Percentiles rank a stretch among this genome's conserved stretches.
Conservation (phyloP, 257 asterid genomes). For the Coffea canephora region DNA sequence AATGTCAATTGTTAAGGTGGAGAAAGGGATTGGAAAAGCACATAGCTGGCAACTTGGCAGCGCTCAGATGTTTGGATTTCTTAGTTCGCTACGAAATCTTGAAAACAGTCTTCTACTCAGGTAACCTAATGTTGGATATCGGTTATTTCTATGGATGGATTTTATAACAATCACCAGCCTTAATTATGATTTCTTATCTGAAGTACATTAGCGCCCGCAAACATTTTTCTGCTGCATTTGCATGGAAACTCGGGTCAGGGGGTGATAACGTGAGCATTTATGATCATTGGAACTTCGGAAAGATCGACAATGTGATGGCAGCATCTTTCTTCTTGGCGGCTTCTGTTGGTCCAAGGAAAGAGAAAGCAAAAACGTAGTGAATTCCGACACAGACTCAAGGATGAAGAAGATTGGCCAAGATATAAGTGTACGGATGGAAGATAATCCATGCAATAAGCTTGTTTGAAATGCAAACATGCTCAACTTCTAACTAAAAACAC, state of each 20-base stretch:
- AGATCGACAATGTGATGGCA: not conserved
- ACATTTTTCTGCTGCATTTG: not conserved
- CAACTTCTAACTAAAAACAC: not conserved
- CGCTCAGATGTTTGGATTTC: too few species aligned
- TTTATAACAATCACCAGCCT: not conserved
- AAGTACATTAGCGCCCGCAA: not conserved
- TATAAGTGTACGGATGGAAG: not conserved
- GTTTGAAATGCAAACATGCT: not conserved
- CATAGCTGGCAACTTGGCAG: too few species aligned
- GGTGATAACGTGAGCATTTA: not conserved
- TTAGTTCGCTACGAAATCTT: too few species aligned
- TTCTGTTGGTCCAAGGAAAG: not conserved
- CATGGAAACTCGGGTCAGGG: not conserved
- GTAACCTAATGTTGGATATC: too few species aligned
- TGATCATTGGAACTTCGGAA: conserved; percentile 4
- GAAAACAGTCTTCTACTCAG: not conserved
- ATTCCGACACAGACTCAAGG: not conserved
- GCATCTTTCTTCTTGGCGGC: not conserved
- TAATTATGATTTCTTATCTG: not conserved
- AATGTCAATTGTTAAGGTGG: too few species aligned
- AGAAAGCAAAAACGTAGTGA: not conserved
- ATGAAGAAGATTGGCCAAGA: not conserved
- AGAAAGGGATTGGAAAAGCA: too few species aligned
- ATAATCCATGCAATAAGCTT: not conserved
- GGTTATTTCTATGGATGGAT: not conserved